Evolutionary conservation across 148 eudicot genomes (phyloP).

Genomic region (Simmondsia chinensis): DNA sequence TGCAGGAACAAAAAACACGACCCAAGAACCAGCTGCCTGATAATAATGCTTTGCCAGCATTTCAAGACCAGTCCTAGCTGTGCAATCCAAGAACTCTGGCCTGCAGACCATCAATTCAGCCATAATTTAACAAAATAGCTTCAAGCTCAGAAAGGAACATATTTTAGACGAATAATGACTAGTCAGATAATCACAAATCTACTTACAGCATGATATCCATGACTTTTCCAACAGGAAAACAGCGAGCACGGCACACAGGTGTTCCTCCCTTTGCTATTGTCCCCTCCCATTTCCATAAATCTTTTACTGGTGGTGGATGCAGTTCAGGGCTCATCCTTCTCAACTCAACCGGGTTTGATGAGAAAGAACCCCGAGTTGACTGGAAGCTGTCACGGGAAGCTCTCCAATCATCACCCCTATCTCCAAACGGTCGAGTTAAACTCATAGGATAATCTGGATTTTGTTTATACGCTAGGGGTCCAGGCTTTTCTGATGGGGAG

Average conservation of each 20-base stretch:
- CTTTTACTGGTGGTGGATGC: conserved; percentile 24
- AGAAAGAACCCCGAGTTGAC: conserved; percentile 25
- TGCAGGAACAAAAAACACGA: conserved; percentile 74
- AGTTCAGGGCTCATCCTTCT: conserved; percentile 35
- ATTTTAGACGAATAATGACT: too few relatives aligned
- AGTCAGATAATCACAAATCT: too few relatives aligned
- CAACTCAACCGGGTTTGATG: conserved; percentile 25
- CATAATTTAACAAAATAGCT: neutral
- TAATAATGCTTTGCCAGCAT: conserved; percentile 88
- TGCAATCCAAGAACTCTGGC: conserved; percentile 77
- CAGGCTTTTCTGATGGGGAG: conserved; percentile 32
- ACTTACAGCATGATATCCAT: conserved; percentile 71
- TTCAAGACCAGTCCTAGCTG: conserved; percentile 77
- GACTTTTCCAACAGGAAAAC: conserved; percentile 82
- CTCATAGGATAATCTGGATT: conserved; percentile 34
- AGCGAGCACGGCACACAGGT: conserved; percentile 80
- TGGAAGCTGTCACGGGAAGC: conserved; percentile 32
- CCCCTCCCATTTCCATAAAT: conserved; percentile 90
- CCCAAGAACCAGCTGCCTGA: conserved; percentile 71
- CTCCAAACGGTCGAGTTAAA: conserved; percentile 24
- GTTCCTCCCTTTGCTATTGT: conserved; percentile 83
- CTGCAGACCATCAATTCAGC: conserved; percentile 26
- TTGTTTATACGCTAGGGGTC: conserved; percentile 26
- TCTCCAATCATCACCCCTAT: conserved; percentile 37
- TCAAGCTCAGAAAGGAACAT: too few relatives aligned